These are phyloP conservation scores for Tetracentron sinense DNA, from an alignment of 164 flowering plant genomes.

Conservation along the genomic window DNA sequence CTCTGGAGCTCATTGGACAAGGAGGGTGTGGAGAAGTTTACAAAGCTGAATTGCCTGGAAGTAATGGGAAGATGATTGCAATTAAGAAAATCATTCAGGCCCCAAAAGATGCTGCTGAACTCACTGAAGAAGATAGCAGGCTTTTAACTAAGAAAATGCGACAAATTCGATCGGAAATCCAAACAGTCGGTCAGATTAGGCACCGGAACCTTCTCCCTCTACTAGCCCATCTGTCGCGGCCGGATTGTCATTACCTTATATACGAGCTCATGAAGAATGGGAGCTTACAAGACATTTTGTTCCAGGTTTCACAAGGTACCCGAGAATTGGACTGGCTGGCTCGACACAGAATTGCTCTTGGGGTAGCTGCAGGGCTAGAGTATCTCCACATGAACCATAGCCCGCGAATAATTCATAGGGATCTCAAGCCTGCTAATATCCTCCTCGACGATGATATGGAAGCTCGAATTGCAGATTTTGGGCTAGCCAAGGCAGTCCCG, in stretches of 20 bases:
- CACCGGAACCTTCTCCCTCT: constrained; percentile 77
- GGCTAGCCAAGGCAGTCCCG: constrained; percentile 82
- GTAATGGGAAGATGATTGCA: constrained; percentile 60
- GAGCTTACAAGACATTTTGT: constrained; percentile 66
- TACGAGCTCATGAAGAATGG: constrained; percentile 94
- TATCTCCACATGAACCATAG: constrained; percentile 67
- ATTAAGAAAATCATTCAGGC: constrained; percentile 69
- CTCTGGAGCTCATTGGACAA: constrained; percentile 57
- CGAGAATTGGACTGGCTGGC: constrained; percentile 62
- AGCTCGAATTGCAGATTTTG: constrained; percentile 87
- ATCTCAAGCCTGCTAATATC: constrained; percentile 81
- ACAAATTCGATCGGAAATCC: constrained; percentile 74
- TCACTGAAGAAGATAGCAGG: constrained; percentile 60
- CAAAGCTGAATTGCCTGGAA: constrained; percentile 60
- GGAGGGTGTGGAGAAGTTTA: constrained; percentile 93
- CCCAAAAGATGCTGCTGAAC: constrained; percentile 42
- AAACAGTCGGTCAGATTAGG: constrained; percentile 72
- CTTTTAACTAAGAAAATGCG: constrained; percentile 60
- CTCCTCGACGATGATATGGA: constrained; percentile 87
- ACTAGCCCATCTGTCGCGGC: constrained; percentile 61
- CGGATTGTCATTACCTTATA: constrained; percentile 71
- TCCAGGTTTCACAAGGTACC: constrained; percentile 36
- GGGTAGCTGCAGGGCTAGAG: constrained; percentile 78
- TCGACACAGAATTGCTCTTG: constrained; percentile 58
- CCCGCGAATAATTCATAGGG: constrained; percentile 81